These are phyloP conservation scores for Salvia miltiorrhiza DNA, from an alignment of 257 asterid genomes.

Conservation along the genomic window DNA sequence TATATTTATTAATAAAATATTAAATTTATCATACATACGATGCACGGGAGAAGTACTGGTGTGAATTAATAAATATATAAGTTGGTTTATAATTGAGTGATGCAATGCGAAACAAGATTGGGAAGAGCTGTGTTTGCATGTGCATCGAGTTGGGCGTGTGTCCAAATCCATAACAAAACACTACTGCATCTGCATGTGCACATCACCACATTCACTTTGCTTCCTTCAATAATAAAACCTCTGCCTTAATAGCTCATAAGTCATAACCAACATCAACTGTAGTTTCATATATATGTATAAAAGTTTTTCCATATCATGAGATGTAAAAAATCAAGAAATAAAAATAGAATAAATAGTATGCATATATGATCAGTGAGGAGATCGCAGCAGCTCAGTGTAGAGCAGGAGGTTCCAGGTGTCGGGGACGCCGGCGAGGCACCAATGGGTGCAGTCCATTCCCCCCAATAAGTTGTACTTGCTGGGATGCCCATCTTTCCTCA, in stretches of 20 bases:
- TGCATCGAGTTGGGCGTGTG: not conserved
- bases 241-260: not conserved
- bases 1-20: no score
- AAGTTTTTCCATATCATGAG: no score
- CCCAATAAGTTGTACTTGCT: constrained; percentile 29
- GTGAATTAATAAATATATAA: not conserved
- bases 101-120: not conserved
- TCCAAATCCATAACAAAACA: not conserved
- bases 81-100: not conserved
- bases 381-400: constrained; percentile 23
- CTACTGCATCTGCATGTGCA: not conserved
- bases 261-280: not conserved
- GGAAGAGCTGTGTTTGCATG: not conserved
- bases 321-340: not conserved
- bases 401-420: constrained; percentile 68
- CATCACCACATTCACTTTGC: not conserved
- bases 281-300: not conserved
- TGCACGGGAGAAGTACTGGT: no score
- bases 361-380: no score
- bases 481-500: constrained; percentile 66
- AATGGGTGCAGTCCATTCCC: constrained; percentile 65
- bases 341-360: not conserved
- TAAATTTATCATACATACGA: no score
- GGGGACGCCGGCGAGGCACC: constrained; percentile 69
- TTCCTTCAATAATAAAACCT: not conserved